These are phyloP conservation scores for Blastobotrys mokoenaii DNA, from an alignment of 805 yeast genomes.

Conservation along the genomic window DNA sequence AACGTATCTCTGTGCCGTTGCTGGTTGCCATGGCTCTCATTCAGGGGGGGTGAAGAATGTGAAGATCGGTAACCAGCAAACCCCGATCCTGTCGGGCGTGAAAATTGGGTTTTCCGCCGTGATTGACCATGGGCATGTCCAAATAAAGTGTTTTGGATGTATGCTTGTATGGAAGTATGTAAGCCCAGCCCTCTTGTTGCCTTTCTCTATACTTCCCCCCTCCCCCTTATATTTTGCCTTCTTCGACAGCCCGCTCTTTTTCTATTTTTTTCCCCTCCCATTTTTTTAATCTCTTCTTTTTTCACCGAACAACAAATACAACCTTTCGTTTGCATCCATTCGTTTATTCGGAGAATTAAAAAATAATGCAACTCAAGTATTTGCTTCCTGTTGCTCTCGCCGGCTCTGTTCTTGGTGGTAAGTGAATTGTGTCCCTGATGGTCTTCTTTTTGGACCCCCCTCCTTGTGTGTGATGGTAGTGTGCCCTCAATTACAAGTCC, in stretches of 20 bases:
- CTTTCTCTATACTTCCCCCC: not conserved
- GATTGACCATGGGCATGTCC: too few species aligned
- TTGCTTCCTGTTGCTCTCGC: conserved; percentile 1
- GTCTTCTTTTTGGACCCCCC: too few species aligned
- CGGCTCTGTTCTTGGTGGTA: conserved; percentile 7
- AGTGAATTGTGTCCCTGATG: too few species aligned
- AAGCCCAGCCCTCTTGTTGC: not conserved
- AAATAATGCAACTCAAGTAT: conserved; percentile 1
- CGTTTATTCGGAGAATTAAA: not conserved
- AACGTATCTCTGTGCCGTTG: too few species aligned
- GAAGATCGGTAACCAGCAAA: too few species aligned
- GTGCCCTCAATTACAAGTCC: too few species aligned
- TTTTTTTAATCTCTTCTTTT: not conserved
- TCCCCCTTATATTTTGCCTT: not conserved
- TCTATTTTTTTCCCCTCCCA: not conserved
- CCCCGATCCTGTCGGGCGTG: too few species aligned
- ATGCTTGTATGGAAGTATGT: not conserved
- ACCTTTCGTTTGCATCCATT: not conserved
- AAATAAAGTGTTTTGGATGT: not conserved
- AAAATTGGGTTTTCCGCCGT: too few species aligned
- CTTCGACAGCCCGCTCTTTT: not conserved
- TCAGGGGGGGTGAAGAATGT: too few species aligned
- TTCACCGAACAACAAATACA: not conserved
- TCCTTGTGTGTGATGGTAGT: too few species aligned
- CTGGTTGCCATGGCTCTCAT: conserved; percentile 4